phyloP scores from a whole-genome alignment of 805 yeast species.

The Spathaspora passalidarum region DNA sequence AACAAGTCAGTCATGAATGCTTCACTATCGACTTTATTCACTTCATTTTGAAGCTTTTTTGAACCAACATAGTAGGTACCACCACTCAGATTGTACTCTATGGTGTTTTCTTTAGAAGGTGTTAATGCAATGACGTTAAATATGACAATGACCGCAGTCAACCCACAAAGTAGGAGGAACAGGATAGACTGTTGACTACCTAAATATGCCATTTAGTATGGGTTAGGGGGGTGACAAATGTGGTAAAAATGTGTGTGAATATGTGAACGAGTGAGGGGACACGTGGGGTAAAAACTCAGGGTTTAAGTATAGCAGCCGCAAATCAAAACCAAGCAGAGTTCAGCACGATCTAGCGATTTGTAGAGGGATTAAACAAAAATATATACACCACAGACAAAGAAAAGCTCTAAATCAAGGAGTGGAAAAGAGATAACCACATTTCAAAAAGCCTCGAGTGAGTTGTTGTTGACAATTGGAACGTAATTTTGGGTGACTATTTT shows the following conservation, averaged over 20 bases:
- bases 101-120: background rate
- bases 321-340: too few relatives aligned
- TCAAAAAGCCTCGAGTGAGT: too few relatives aligned
- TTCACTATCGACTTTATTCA: constrained; percentile 7
- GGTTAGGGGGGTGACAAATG: too few relatives aligned
- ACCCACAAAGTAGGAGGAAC: background rate
- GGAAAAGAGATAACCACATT: too few relatives aligned
- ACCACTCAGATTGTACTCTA: background rate
- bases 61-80: background rate
- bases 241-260: background rate
- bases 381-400: too few relatives aligned
- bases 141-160: background rate
- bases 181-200: background rate
- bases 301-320: too few relatives aligned
- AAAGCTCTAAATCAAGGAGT: too few relatives aligned
- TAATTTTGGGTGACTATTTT: too few relatives aligned
- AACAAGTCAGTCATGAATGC: constrained; percentile 2
- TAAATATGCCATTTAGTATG: background rate
- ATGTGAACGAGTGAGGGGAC: background rate
- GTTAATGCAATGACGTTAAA: background rate
- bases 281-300: background rate
- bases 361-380: too few relatives aligned
- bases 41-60: background rate
- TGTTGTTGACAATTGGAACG: too few relatives aligned
- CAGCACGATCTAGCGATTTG: too few relatives aligned